Evolutionary conservation across 2,329 filamentous ascomycete genomes (phyloP), one percentile per base, ranked within the genome.

Genomic region (Aspergillus sp.): DNA sequence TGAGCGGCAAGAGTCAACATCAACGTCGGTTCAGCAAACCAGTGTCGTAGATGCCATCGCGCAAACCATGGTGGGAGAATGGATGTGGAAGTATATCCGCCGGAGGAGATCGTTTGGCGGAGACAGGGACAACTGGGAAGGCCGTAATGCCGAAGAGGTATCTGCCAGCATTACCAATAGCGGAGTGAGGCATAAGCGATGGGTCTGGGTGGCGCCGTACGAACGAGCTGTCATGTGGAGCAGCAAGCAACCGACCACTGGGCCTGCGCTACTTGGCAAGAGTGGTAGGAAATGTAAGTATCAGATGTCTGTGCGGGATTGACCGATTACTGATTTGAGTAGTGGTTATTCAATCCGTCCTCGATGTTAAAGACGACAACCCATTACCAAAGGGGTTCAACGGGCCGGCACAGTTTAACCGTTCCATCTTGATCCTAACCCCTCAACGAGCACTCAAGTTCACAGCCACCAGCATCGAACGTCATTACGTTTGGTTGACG

Each of bases 171-270:
- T 89, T 58, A 81, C 79, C 19, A 83, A 80, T 63, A 86, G 83
- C 66, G 86, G 86, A 64, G 89, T 83, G 5, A 79, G 95, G 31
- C 95, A 99, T 73, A 97, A 93, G 78, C 85, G 95, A 73, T 99
- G 95, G 95, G 95, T 99, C 2, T 99, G 95, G 95, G 84, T 99
- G 62, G 95, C 93, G 17, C 95, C 95, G 3, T 98, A 99, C 70
- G 95, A 99, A 76, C 84, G 93, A 62, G 89, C 93, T 12, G 93
- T 99, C 59, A 90, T 99, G 74, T 99, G 95, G 95, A 97, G 93
- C 75, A 96, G 90, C 81, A 97, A 96, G 80, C 95, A 99, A 76
- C 95, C 95, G 15, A 91, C 88, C 9, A 91, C 88, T 66, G 92
- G 93, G 33, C 89, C 86, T 67, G 93, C 93, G 33, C 77, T 99